Base-by-base conservation (phyloP, 2,329 filamentous ascomycete genomes). In the Microsporum audouinii region DNA sequence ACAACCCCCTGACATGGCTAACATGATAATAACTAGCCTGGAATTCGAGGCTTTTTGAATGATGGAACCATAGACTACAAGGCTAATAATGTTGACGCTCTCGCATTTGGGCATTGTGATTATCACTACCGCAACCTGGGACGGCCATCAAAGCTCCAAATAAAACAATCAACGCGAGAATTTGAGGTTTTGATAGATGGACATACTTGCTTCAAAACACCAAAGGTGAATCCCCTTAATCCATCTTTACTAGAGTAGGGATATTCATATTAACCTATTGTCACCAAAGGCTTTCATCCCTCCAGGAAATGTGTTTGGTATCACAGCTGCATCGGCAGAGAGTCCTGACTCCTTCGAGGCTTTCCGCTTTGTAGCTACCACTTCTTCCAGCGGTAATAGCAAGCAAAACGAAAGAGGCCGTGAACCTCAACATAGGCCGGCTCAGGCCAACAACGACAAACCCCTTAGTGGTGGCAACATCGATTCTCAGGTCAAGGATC, bases 341-440 rank as follows among this genome's bases (percentile, higher is more conserved):
- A 91, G 85, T 68, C 91, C 94, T 0, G 94, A 99, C 76, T 95
- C 90, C 3, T 95, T 96, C 69, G 94, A 99, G 75, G 75, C 96
- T 66, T 94, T 91, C 79, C 95, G 92, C 72, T 82, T 97, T 71
- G 83, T 94, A 58, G 84, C 86, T 70, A 85, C 82, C 8, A 64
- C 71, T n/a, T 61, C 71, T 64, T 61, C 70, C 64, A 67, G 69
- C 56, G 69, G 73, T 62, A 68, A 76, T 68, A 27, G 1, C 8
- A 33, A 49, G 23, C 45, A 51, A n/a, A 27, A 51, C 5, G 45
- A 51, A 7, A 45, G 43, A 29, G 27, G 64, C 60, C 63, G 65
- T 39, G 57, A 64, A 45, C 68, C 66, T 29, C 65, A 70, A 53
- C 67, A 69, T 29, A 69, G 69, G 47, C 67, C 72, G 56, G 68